These are phyloP conservation scores for Triticum timopheevii DNA, from an alignment of 176 grass and related monocot genomes.

Conservation along the genomic window DNA sequence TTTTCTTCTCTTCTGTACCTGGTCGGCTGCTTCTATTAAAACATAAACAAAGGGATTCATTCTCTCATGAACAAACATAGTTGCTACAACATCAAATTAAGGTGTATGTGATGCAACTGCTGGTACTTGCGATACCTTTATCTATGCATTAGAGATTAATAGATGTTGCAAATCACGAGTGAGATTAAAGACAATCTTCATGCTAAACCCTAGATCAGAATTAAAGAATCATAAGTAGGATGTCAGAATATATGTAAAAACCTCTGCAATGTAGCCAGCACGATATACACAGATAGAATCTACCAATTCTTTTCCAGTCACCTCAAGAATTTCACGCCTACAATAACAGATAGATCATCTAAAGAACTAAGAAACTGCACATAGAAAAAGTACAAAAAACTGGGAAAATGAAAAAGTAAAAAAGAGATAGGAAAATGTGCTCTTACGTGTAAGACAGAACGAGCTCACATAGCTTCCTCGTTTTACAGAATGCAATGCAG, in stretches of 20 bases:
- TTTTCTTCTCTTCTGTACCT: neutral
- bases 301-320: constrained; percentile 61
- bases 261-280: constrained; percentile 90
- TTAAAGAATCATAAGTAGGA: neutral
- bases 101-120: neutral
- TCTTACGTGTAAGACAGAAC: constrained; percentile 92
- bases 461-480: constrained; percentile 82
- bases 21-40: neutral
- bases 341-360: constrained; percentile 21
- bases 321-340: constrained; percentile 88
- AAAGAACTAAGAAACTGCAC: constrained; percentile 26
- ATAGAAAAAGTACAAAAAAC: neutral
- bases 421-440: constrained; percentile 14
- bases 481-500: constrained; percentile 98
- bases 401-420: neutral
- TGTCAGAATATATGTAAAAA: constrained; percentile 28
- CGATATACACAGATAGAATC: constrained; percentile 88
- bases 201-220: neutral
- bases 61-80: neutral
- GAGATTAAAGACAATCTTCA: constrained; percentile 1
- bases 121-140: neutral
- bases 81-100: constrained; percentile 4
- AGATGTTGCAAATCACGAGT: constrained; percentile 2
- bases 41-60: neutral
- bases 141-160: neutral